Evolutionary conservation across 1,284 basidiomycete species (phyloP).

Genomic region (Cutaneotrichosporon mucoides): DNA sequence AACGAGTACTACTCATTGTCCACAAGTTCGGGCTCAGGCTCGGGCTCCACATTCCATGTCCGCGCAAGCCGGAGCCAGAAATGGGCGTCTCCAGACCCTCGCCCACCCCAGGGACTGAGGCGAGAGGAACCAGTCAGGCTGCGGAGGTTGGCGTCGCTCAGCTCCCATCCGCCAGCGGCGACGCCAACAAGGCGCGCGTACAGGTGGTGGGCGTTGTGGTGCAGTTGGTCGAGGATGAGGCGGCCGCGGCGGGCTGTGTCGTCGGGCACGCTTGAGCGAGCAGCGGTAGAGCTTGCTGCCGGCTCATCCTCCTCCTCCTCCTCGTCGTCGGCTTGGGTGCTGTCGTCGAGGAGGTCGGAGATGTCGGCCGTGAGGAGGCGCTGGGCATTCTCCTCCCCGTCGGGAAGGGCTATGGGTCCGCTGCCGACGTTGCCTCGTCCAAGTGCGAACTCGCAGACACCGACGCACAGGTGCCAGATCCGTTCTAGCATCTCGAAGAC

Average conservation of each 20-base stretch:
- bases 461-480: constrained; percentile 38
- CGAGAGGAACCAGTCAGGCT: constrained; percentile 12
- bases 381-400: constrained; percentile 36
- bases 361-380: constrained; percentile 21
- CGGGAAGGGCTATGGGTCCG: constrained; percentile 23
- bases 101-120: constrained; percentile 10
- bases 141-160: constrained; percentile 15
- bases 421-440: constrained; percentile 27
- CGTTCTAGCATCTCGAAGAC: constrained; percentile 36
- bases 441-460: constrained; percentile 44
- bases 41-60: constrained; percentile 20
- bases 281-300: too few species aligned
- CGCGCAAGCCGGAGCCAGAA: constrained; percentile 19
- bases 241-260: constrained; percentile 32
- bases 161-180: constrained; percentile 18
- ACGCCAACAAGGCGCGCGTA: constrained; percentile 23
- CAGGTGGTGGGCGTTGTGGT: constrained; percentile 42
- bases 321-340: constrained; percentile 12
- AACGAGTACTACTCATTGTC: neutral
- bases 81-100: constrained; percentile 1
- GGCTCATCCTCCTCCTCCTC: neutral
- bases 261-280: constrained; percentile 4
- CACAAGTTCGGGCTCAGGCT: neutral
- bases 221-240: constrained; percentile 38
- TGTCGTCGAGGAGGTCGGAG: constrained; percentile 15